Base-by-base conservation (phyloP, 2,329 filamentous ascomycete genomes). In the Meredithiella fracta region DNA sequence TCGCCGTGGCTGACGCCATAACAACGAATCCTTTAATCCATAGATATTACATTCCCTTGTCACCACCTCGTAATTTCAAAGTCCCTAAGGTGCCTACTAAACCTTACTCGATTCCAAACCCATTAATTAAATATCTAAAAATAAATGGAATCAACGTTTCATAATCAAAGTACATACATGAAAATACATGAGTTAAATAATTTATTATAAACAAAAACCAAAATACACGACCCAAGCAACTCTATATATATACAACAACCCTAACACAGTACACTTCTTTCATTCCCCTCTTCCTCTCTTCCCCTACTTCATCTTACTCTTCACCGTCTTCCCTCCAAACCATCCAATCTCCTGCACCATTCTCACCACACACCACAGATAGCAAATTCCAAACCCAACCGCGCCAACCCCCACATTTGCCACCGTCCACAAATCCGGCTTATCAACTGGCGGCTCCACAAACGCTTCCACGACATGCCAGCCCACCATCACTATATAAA, bases 381-480 rank as follows among this genome's bases (percentile, higher is more conserved):
- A 97, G 67, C 89, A 94, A 34, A 94, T 70, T 0, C 78, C 78
- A 66, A 97, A 98, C 0, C 88, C 92, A 3, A 79, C 82, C 22
- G 86, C 86, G 6, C 92, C 92, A 22, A 97, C 69, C 17, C 88
- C 80, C 7, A 92, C 89, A 64, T 98, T 98, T 11, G 82, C 77
- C 2, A 98, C 90, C 2, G 94, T 83, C 91, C 91, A 98, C 1
- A 98, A 71, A 70, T 98, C 92, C 0, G 92, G 92, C 69, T 94
- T 96, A 58, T 77, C 74, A 0, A 71, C 62, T 3, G 91, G 90
- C 14, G 90, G 82, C 8, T 67, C 59, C 1, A 89, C 69, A 59
- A 81, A 80, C 1, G 77, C 76, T 62, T 95, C 87, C 0, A 80
- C 70, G 11, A 86, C 67, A 67, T 98, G 92, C 88, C 92, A 96